A percentile compares a stretch with the other conserved stretches of the same genome.
Evolutionary conservation across 2,329 filamentous ascomycete genomes (phyloP).

Genomic region (Monilinia fructigena): DNA sequence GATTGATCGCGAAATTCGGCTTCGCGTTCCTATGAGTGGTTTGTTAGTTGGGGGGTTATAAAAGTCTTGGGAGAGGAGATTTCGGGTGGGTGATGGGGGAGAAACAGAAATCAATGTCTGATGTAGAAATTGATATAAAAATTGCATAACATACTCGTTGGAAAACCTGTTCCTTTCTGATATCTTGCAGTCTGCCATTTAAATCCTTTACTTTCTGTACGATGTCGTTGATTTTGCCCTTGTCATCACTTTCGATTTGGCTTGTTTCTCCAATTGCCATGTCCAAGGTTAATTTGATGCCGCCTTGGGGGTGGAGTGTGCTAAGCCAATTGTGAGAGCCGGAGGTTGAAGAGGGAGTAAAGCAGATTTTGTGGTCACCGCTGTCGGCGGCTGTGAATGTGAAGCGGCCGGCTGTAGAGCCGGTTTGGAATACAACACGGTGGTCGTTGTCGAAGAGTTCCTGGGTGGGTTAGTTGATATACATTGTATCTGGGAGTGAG

Average conservation of each 20-base stretch:
- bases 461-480: conserved; percentile 42
- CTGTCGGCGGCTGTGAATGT: conserved; percentile 92
- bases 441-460: conserved; percentile 98
- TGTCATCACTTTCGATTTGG: conserved; percentile 90
- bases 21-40: conserved; percentile 73
- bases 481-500: background rate
- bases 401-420: conserved; percentile 74
- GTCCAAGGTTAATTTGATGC: conserved; percentile 82
- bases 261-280: conserved; percentile 92
- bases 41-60: background rate
- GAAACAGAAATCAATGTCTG: background rate
- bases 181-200: conserved; percentile 82
- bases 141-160: conserved; percentile 66
- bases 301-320: conserved; percentile 63
- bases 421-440: conserved; percentile 86
- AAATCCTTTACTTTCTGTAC: conserved; percentile 85
- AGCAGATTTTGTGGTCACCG: conserved; percentile 96
- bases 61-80: background rate
- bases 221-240: conserved; percentile 88
- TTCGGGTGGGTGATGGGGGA: background rate
- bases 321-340: conserved; percentile 71
- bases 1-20: conserved; percentile 98
- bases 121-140: background rate
- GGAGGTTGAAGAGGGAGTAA: conserved; percentile 76
- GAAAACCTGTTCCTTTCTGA: conserved; percentile 92